These are phyloP conservation scores for Papiliotrema nemorosa DNA, from an alignment of 1,284 basidiomycete species.

Conservation along the genomic window DNA sequence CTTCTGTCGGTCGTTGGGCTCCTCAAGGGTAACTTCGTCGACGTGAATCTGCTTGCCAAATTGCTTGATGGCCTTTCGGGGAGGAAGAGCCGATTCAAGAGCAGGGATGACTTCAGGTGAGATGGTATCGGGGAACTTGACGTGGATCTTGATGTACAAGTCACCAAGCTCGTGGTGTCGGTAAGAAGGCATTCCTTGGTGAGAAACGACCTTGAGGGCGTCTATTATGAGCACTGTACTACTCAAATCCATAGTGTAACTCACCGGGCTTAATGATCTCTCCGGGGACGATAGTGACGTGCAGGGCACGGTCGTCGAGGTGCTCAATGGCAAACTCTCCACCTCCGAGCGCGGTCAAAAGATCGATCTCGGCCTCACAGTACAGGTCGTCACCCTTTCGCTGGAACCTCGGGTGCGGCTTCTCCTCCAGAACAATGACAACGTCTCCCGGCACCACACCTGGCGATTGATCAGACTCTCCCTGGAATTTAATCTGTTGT, in stretches of 20 bases:
- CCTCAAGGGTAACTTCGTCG: constrained; percentile 84
- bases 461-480: constrained; percentile 96
- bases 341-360: constrained; percentile 89
- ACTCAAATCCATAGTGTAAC: constrained; percentile 14
- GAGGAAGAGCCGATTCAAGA: constrained; percentile 83
- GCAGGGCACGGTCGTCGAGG: constrained; percentile 84
- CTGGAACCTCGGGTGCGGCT: constrained; percentile 86
- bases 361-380: constrained; percentile 82
- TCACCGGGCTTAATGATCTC: constrained; percentile 92
- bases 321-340: constrained; percentile 89
- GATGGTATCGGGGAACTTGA: constrained; percentile 86
- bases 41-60: constrained; percentile 64
- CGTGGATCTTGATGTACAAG: constrained; percentile 80
- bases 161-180: constrained; percentile 96
- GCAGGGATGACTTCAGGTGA: constrained; percentile 64
- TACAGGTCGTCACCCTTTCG: constrained; percentile 90
- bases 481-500: constrained; percentile 89
- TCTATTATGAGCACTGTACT: constrained; percentile 53
- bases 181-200: constrained; percentile 97
- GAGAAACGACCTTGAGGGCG: constrained; percentile 83
- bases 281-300: constrained; percentile 81
- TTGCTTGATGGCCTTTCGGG: constrained; percentile 67
- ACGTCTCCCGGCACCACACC: constrained; percentile 90
- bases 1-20: constrained; percentile 71
- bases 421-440: constrained; percentile 95